phyloP scores from a whole-genome alignment of 1,284 basidiomycete genomes.

The Pseudozyma hubeiensis region DNA sequence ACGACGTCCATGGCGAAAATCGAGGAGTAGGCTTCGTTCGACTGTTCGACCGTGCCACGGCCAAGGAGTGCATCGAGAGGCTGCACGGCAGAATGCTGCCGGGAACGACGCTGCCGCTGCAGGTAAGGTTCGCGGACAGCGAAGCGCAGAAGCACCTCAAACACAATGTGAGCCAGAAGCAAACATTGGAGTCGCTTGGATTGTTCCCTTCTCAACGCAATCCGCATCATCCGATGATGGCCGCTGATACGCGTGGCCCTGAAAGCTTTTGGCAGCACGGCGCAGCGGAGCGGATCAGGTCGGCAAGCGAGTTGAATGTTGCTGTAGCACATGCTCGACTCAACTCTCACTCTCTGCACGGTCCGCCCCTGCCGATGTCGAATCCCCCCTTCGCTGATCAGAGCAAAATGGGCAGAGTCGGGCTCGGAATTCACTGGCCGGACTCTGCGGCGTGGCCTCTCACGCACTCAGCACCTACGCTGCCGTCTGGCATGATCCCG shows the following conservation, averaged over 20 bases:
- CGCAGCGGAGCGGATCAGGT: conserved; percentile 8
- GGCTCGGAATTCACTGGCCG: conserved; percentile 19
- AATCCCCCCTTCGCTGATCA: conserved; percentile 6
- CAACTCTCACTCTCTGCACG: background rate
- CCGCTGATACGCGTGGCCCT: background rate
- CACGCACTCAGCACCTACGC: background rate
- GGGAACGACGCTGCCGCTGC: conserved; percentile 48
- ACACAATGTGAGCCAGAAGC: conserved; percentile 40
- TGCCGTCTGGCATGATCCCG: conserved; percentile 3
- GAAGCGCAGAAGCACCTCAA: conserved; percentile 61
- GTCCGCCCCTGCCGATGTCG: background rate
- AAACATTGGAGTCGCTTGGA: conserved; percentile 43
- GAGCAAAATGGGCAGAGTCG: background rate
- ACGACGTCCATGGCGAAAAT: conserved; percentile 52
- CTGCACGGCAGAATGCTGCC: conserved; percentile 53
- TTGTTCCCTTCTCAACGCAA: conserved; percentile 2
- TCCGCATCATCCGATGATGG: background rate
- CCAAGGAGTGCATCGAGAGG: conserved; percentile 56
- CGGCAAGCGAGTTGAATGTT: conserved; percentile 19
- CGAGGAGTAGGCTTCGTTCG: conserved; percentile 62
- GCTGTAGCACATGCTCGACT: conserved; percentile 6
- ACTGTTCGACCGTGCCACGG: conserved; percentile 46
- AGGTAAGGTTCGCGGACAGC: conserved; percentile 62
- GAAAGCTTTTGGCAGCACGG: background rate
- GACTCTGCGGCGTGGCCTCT: conserved; percentile 9